These are phyloP conservation scores for Phoma sp. DNA, from an alignment of 2,329 filamentous ascomycete genomes.

Conservation along the genomic window DNA sequence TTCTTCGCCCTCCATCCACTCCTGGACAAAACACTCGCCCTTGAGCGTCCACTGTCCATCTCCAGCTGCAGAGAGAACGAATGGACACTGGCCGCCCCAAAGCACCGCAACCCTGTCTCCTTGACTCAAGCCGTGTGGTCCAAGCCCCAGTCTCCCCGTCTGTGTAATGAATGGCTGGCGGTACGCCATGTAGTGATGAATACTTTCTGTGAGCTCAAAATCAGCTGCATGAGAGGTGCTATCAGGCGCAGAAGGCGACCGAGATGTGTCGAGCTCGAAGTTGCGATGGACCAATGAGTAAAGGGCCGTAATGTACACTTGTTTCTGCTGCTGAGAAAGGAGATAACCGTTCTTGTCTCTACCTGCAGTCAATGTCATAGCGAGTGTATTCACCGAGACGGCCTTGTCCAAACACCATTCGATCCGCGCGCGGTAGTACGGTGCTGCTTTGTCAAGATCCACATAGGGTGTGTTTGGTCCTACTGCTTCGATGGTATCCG, in stretches of 20 bases:
- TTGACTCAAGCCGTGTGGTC: slow-evolving; percentile 4
- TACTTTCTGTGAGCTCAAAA: neutral
- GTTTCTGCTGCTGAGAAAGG: neutral
- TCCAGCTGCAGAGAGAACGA: slow-evolving; percentile 4
- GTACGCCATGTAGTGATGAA: slow-evolving; percentile 17
- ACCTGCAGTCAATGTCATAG: slow-evolving; percentile 15
- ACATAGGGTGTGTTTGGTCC: neutral
- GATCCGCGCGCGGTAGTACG: neutral
- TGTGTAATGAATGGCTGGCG: slow-evolving; percentile 20
- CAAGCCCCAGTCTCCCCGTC: slow-evolving; percentile 18
- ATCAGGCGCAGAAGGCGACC: no score
- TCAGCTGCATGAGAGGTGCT: no score
- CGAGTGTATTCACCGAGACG: neutral
- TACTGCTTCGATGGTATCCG: slow-evolving; percentile 8
- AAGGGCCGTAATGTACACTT: neutral
- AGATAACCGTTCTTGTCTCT: neutral
- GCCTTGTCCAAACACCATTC: slow-evolving; percentile 7
- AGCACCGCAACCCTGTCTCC: slow-evolving; percentile 23
- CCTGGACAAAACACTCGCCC: slow-evolving; percentile 14
- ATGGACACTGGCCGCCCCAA: slow-evolving; percentile 28
- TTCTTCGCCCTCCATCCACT: neutral
- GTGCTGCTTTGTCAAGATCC: neutral
- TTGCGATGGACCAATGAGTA: no score
- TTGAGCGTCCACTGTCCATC: slow-evolving; percentile 8
- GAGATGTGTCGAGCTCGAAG: neutral